These are phyloP conservation scores for Thuidium tamariscinum DNA, from an alignment of 225 moss, liverwort and hornwort species.

Conservation along the genomic window DNA sequence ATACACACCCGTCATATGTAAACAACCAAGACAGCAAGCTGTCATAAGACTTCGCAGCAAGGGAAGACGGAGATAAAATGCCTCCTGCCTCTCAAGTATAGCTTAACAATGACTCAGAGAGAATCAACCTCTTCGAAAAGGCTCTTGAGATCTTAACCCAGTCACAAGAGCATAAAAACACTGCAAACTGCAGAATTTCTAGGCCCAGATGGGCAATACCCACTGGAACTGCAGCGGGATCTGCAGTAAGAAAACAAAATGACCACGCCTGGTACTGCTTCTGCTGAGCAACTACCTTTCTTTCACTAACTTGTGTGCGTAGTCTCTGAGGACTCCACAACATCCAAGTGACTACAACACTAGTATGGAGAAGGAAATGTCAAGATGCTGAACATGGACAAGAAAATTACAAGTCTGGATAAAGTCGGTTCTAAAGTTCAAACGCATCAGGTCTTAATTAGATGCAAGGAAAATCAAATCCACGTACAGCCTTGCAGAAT, in stretches of 20 bases:
- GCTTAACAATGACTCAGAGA: neutral
- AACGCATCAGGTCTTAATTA: neutral
- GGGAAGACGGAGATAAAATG: neutral
- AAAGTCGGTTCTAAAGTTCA: neutral
- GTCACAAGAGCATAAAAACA: neutral
- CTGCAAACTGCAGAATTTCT: neutral
- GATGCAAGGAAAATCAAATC: neutral
- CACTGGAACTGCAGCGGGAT: neutral
- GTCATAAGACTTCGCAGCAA: neutral
- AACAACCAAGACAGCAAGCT: neutral
- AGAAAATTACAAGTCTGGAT: neutral
- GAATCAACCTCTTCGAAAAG: neutral
- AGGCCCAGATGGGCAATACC: neutral
- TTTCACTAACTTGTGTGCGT: neutral
- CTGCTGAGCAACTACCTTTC: neutral
- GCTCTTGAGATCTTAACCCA: neutral
- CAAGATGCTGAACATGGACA: neutral
- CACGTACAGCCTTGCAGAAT: constrained; percentile 8
- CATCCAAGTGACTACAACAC: neutral
- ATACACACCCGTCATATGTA: neutral
- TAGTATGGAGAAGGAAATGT: neutral
- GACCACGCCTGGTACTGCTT: neutral
- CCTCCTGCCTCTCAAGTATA: neutral
- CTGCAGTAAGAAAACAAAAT: neutral
- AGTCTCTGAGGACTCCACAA: neutral